Evolutionary conservation across 2,329 filamentous ascomycete genomes (phyloP), one percentile per base, ranked within the genome.

Genomic region (Aspergillus alliaceus): DNA sequence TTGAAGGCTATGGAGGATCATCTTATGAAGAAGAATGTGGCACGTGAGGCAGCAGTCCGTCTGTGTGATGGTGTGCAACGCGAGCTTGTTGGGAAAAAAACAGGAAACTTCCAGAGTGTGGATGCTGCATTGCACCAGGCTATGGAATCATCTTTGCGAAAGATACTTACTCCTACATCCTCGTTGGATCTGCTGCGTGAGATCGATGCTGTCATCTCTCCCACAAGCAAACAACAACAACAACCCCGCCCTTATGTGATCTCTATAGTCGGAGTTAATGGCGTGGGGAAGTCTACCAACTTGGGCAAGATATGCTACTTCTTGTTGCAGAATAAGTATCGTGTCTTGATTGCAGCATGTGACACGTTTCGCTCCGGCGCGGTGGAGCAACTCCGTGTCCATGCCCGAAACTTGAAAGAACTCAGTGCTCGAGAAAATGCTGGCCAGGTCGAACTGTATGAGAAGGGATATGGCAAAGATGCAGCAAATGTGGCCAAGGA

Each of bases 251-350:
- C 95, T 42, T 99, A 98, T 72, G 93, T 98, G 68, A 96, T 99
- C 72, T 97, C 92, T 56, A 96, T 99, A 60, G 95, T 99, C 42
- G 95, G 95, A 60, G 95, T 99, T 72, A 99, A 99, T 74, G 95
- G 95, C 53, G 95, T 99, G 35, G 95, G 95, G 70, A 99, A 99
- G 79, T 97, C 93, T 15, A 99, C 95, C 52, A 98, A 97, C 72
- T 82, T 99, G 35, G 93, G 91, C 75, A 99, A 99, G 77, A 96
- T 99, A 64, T 96, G 93, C 75, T 99, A 95, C 78, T 99, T 99
- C 79, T 82, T 99, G 35, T 82, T 99, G 31, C 93, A 99, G 76
- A 99, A 99, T 80, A 93, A 96, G 73, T 96, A 96, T 80, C 90
- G 90, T 70, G 92, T 99, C 15, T 84, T 99, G 56, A 91, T 99